These are phyloP conservation scores for Psilocybe azurescens DNA, from an alignment of 768 basidiomycete genomes.

Conservation along the genomic window DNA sequence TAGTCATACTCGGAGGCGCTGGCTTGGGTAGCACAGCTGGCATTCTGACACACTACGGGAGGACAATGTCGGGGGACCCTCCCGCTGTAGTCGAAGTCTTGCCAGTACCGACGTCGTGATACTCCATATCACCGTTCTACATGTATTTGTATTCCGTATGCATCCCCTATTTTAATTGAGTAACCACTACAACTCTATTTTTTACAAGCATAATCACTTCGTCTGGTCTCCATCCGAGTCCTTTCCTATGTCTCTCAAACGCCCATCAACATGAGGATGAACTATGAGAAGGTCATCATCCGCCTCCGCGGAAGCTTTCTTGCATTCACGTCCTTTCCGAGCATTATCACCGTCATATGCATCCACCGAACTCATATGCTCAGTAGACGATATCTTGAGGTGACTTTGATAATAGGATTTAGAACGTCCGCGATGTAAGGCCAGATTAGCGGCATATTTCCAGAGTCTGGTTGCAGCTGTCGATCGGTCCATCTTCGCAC, in stretches of 20 bases:
- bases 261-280: slow-evolving; percentile 69
- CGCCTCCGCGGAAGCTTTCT: slow-evolving; percentile 22
- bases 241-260: slow-evolving; percentile 58
- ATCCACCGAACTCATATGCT: slow-evolving; percentile 84
- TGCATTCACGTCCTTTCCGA: slow-evolving; percentile 38
- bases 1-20: slow-evolving; percentile 77
- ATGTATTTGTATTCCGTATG: not conserved
- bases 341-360: slow-evolving; percentile 64
- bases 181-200: not conserved
- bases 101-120: slow-evolving; percentile 16
- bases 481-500: not conserved
- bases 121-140: not conserved
- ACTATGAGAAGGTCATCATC: slow-evolving; percentile 61
- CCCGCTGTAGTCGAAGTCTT: slow-evolving; percentile 39
- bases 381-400: slow-evolving; percentile 61
- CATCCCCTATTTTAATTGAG: not conserved
- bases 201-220: not conserved
- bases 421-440: slow-evolving; percentile 51
- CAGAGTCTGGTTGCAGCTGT: slow-evolving; percentile 43
- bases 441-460: slow-evolving; percentile 49
- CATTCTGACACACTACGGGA: slow-evolving; percentile 58
- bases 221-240: not conserved
- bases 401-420: slow-evolving; percentile 60
- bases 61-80: slow-evolving; percentile 58
- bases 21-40: slow-evolving; percentile 70